Conservation (phyloP, 768 basidiomycete species). For the Mycena galericulata region DNA sequence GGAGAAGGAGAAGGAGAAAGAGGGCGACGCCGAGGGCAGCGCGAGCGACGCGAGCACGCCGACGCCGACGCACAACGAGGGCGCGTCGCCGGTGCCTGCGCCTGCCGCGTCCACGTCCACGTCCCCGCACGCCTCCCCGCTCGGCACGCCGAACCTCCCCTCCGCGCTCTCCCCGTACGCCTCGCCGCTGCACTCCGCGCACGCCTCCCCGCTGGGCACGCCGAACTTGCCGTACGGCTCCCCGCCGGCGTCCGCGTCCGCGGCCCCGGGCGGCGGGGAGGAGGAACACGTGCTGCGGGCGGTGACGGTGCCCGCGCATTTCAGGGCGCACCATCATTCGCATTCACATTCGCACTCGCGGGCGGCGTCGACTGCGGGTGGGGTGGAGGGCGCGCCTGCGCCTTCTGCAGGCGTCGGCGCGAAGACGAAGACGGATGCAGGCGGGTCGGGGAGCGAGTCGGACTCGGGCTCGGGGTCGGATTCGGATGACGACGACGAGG, state of each 20-base stretch:
- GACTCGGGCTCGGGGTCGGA: not conserved
- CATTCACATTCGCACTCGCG: conserved; percentile 39
- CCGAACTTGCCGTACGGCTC: conserved; percentile 2
- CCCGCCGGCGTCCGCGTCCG: conserved; percentile 38
- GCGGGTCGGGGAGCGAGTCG: not conserved
- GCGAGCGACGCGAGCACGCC: conserved; percentile 6
- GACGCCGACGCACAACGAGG: conserved; percentile 17
- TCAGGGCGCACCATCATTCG: conserved; percentile 41
- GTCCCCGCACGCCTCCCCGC: not conserved
- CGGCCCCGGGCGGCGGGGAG: conserved; percentile 38
- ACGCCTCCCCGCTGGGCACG: conserved; percentile 15
- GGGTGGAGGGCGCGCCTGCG: not conserved
- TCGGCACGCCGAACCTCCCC: not conserved
- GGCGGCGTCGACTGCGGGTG: conserved; percentile 10
- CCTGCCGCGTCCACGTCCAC: not conserved
- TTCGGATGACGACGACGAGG: conserved; percentile 1
- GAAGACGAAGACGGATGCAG: not conserved
- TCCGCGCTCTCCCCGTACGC: not conserved
- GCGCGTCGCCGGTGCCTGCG: not conserved
- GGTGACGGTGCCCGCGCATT: conserved; percentile 49
- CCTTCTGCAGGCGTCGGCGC: not conserved
- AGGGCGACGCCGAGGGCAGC: not conserved
- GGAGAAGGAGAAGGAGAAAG: conserved; percentile 52
- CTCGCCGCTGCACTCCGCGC: not conserved
- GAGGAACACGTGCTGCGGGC: conserved; percentile 42